Conservation (phyloP, 805 yeast species). For the Cyberlindnera xishuangbannaensis region DNA sequence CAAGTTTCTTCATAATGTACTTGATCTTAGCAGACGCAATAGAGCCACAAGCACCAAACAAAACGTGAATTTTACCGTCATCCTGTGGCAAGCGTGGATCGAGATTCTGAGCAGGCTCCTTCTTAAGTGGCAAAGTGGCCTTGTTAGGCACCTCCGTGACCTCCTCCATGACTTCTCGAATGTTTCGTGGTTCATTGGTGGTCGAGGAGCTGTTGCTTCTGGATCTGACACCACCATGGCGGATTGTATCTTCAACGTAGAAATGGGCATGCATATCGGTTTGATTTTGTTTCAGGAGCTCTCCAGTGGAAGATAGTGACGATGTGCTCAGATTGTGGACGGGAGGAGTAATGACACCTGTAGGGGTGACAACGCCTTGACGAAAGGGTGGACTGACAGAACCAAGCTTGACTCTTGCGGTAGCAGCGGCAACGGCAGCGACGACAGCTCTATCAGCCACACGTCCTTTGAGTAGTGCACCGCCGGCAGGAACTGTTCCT, state of each 20-base stretch:
- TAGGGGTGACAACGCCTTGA: conserved; percentile 3
- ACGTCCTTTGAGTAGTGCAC: conserved; percentile 36
- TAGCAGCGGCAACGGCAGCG: conserved; percentile 35
- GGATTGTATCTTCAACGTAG: conserved; percentile 60
- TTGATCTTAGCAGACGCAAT: conserved; percentile 80
- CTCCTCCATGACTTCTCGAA: conserved; percentile 7
- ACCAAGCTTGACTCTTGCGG: conserved; percentile 27
- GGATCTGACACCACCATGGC: conserved; percentile 35
- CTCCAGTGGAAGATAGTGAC: conserved; percentile 19
- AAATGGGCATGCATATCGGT: conserved; percentile 83
- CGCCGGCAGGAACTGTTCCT: conserved; percentile 41
- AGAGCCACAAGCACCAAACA: conserved; percentile 86
- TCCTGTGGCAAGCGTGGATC: conserved; percentile 70
- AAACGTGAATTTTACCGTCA: conserved; percentile 82
- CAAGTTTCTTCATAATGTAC: conserved; percentile 70
- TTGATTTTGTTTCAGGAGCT: too few relatives aligned
- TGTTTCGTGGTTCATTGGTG: conserved; percentile 14
- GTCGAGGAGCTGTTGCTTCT: conserved; percentile 26
- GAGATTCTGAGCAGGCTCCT: conserved; percentile 41
- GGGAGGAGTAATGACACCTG: conserved; percentile 1
- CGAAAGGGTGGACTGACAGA: conserved; percentile 11
- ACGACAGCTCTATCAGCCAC: conserved; percentile 34
- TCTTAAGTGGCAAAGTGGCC: conserved; percentile 11
- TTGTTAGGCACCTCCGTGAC: conserved; percentile 2
- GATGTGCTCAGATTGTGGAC: conserved; percentile 16